phyloP scores from a whole-genome alignment of 441 rosid species.

The Adansonia gregorii region DNA sequence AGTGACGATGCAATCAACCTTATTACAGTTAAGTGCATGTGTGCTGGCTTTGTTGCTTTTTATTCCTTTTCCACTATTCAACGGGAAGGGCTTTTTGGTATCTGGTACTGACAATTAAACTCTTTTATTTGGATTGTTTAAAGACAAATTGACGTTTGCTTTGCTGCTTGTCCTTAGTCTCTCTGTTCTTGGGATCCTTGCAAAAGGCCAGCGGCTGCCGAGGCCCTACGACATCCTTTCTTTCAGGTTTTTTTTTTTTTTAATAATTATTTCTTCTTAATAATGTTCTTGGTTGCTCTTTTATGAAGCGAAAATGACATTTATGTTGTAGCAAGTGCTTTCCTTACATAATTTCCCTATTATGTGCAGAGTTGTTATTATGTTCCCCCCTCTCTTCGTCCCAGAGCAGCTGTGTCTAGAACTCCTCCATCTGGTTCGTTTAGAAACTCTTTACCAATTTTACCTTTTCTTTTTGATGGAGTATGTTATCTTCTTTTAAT shows the following conservation, averaged over 20 bases:
- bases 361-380: conserved; percentile 75
- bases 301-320: conserved; percentile 15
- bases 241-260: conserved; percentile 60
- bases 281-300: background rate
- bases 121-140: background rate
- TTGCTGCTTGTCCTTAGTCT: conserved; percentile 37
- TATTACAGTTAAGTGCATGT: conserved; percentile 52
- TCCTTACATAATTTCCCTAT: background rate
- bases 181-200: conserved; percentile 96
- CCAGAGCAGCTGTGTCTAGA: conserved; percentile 50
- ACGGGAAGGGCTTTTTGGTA: background rate
- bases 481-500: background rate
- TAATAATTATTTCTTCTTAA: background rate
- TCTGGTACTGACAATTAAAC: background rate
- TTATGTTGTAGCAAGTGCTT: background rate
- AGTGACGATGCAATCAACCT: conserved; percentile 76
- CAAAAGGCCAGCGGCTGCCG: conserved; percentile 82
- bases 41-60: background rate
- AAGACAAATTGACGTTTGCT: background rate
- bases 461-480: background rate
- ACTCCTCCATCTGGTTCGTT: conserved; percentile 80
- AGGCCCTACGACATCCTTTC: conserved; percentile 92
- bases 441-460: background rate
- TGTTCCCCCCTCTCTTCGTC: conserved; percentile 85
- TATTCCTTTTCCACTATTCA: background rate